Evolutionary conservation across 163 green algal genomes (phyloP), one percentile per base, ranked within the genome.

Genomic region (Chloromonas sp.): DNA sequence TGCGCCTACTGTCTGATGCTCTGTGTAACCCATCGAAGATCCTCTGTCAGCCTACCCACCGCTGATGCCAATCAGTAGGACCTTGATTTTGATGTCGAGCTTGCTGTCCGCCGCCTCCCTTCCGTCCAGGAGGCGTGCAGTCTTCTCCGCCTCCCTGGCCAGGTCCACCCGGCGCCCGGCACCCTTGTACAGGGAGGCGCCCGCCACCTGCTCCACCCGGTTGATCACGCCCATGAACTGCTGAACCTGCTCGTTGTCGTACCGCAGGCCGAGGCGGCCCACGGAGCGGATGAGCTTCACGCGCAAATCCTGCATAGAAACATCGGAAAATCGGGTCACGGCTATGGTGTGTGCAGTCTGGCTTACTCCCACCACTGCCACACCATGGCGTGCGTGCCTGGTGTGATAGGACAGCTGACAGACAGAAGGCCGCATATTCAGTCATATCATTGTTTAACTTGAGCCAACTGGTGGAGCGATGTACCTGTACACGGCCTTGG

Each of bases 41-140:
- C 36, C 36, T 11, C 66, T 76, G 5, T 76, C 8, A n/a, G 8
- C 66, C 66, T 76, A 13, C 62, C 80, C 70, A 90, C 90, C 90
- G 2, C 86, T 92, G 87, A 94, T 91, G 70, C 91, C 91, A 1
- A 94, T 76, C 61, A 94, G 79, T 79, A 94, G 60, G n/a, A 94
- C 78, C 76, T 86, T 87, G 76, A 92, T 58, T 70, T 87, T 87
- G 78, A 91, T 59, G 61, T 85, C 81, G 13, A 89, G 80, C 70
- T 70, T 82, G 36, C 57, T 66, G 80, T 85, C 84, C 15, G 66
- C 80, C 2, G 79, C 14, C 80, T 87, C 58, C 3, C 57, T 14
- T 1, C 78, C 70, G 58, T 92, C 90, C 57, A 85, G 62, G 60
- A 86, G 85, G 59, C 87, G 81, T 5, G 84, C 81, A 36, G 82